phyloP scores from a whole-genome alignment of 2,329 filamentous ascomycete genomes.

The Trichoderma guizhouense region DNA sequence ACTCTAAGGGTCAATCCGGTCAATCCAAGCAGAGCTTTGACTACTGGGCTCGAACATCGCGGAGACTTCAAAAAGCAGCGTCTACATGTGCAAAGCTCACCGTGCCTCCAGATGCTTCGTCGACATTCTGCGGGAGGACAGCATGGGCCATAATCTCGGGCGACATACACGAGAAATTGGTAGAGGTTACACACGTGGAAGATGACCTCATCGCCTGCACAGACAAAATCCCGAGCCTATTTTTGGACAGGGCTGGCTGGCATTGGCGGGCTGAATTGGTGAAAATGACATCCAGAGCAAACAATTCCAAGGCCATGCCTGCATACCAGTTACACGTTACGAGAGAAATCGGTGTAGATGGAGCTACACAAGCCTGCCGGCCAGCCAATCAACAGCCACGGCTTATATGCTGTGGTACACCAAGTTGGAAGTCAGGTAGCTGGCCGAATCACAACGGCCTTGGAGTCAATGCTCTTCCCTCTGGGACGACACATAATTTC shows the following conservation, averaged over 20 bases:
- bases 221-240: constrained; percentile 1
- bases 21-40: neutral
- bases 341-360: constrained; percentile 9
- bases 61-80: neutral
- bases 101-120: neutral
- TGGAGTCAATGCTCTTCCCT: neutral
- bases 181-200: neutral
- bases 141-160: neutral
- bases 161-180: constrained; percentile 6
- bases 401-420: constrained; percentile 3
- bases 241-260: constrained; percentile 9
- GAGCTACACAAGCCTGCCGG: neutral
- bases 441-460: neutral
- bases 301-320: neutral
- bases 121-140: neutral
- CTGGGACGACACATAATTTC: neutral
- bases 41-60: too few relatives aligned
- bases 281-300: neutral
- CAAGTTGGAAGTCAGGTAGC: neutral
- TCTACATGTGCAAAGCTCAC: neutral
- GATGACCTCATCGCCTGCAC: constrained; percentile 5
- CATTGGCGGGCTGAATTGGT: neutral
- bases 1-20: neutral
- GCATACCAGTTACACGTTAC: neutral
- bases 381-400: neutral